Base-by-base conservation (phyloP, 345 rosid species). In the Toxicodendron radicans region DNA sequence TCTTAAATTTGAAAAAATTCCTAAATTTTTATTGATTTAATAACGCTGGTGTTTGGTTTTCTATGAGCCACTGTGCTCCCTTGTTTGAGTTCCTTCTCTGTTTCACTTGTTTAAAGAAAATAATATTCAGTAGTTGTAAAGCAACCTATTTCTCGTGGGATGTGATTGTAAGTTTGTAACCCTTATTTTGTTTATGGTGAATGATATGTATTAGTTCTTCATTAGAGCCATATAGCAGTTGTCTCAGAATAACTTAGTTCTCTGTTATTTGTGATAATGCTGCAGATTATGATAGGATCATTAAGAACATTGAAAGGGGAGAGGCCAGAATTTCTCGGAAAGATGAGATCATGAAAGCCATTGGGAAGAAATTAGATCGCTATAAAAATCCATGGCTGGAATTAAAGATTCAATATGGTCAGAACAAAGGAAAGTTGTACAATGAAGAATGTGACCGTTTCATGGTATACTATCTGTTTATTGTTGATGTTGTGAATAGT, bases 311-410 rank as follows among this genome's bases (percentile, higher is more conserved):
- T 78, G 98, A 95, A 83, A 81, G 98, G 60, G 99, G 99, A 38
- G 99, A 95, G 82, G 97, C 93, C 54, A 89, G 98, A 79, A 95
- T 93, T 76, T 88, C 97, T 68, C 91, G 97, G 48, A 95, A 91
- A 83, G 99, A 95, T 78, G 98, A 95, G 85, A 95, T 95, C 76
- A 95, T 95, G 99, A 95, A 93, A 85, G 99, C 97, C 63, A 90
- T 95, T 61, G 97, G 98, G 64, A 93, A 91, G 92, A 95, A 95
- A 73, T 79, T 95, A 87, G 99, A 95, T 74, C 97, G 98, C 56
- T 95, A 93, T 90, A 93, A 89, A 83, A 95, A 95, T 78, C 97
- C 99, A 2, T 95, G 98, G 98, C 90, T 89, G 73, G 99, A 95
- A 78, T 76, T 95, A 87, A 95, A 93, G 92, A 91, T 95, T 78